Percentiles rank a stretch among this genome's conserved stretches.
Conservation (phyloP, 192 early-diverging fungal genomes). For the Coemansia umbellata region DNA sequence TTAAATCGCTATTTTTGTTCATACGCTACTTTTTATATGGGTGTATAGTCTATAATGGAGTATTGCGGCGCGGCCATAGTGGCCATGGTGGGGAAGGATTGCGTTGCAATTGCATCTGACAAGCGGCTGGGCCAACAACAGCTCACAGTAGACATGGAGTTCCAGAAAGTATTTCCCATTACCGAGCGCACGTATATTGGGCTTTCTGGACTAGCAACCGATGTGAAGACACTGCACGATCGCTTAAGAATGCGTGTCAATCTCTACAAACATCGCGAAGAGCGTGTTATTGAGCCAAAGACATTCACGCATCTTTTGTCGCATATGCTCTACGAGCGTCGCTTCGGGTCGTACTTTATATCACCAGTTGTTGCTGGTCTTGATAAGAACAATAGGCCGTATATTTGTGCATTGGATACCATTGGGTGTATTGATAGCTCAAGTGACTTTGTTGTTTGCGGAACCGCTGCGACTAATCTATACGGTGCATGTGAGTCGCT, state of each 20-base stretch:
- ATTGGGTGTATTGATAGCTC: conserved; percentile 94
- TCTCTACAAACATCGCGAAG: conserved; percentile 94
- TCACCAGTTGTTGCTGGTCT: conserved; percentile 95
- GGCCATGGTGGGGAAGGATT: conserved; percentile 97
- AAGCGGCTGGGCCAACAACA: conserved; percentile 89
- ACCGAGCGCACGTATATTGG: conserved; percentile 86
- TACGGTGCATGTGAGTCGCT: conserved; percentile 96
- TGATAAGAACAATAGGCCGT: conserved; percentile 84
- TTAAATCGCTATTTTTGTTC: background rate
- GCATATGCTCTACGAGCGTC: conserved; percentile 89
- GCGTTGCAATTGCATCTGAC: conserved; percentile 96
- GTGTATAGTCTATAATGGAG: conserved; percentile 22
- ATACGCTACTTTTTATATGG: background rate
- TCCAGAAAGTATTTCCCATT: conserved; percentile 89
- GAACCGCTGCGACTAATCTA: conserved; percentile 80
- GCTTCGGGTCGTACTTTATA: conserved; percentile 95
- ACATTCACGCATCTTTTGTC: conserved; percentile 93
- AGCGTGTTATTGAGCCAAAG: conserved; percentile 91
- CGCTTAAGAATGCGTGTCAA: conserved; percentile 90
- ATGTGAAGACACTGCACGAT: conserved; percentile 91
- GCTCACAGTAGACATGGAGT: conserved; percentile 91
- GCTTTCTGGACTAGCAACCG: conserved; percentile 91
- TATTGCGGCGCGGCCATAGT: conserved; percentile 83
- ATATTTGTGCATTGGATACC: conserved; percentile 90
- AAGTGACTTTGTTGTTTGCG: conserved; percentile 92